A percentile compares a stretch with the other conserved stretches of the same genome.
These are phyloP conservation scores for Staphylotrichum longicolle DNA, from an alignment of 495 filamentous ascomycete genomes.

Conservation along the genomic window DNA sequence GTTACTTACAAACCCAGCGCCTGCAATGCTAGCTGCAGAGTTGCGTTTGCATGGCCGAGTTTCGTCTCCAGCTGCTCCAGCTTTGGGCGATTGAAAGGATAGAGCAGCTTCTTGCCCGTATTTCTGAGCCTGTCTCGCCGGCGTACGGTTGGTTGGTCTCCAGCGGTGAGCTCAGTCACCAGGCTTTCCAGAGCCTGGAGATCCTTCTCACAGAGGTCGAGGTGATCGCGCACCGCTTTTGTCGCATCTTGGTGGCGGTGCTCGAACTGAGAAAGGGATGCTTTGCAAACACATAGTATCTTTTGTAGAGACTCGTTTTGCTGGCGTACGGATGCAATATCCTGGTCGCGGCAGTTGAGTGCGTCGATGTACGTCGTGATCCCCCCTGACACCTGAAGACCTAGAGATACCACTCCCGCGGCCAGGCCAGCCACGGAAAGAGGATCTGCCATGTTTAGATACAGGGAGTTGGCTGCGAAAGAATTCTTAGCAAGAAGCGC, in stretches of 20 bases:
- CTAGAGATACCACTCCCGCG: conserved; percentile 1
- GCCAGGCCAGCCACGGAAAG: conserved; percentile 9
- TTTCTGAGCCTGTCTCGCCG: background rate
- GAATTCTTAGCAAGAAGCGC: too few relatives aligned
- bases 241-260: background rate
- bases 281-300: background rate
- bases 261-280: background rate
- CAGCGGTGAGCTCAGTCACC: background rate
- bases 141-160: background rate
- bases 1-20: background rate
- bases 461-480: too few relatives aligned
- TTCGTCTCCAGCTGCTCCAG: conserved; percentile 1
- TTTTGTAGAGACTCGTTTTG: background rate
- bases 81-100: conserved; percentile 9
- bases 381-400: conserved; percentile 1
- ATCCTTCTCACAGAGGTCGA: background rate
- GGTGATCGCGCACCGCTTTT: background rate
- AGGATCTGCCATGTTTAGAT: conserved; percentile 2
- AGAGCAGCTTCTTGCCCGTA: background rate
- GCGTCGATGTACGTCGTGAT: conserved; percentile 6
- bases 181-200: background rate
- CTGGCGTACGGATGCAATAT: background rate
- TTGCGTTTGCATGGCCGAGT: background rate
- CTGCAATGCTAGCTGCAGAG: conserved; percentile 7
- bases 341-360: conserved; percentile 5